These are phyloP conservation scores for Pythium chondricola DNA, from an alignment of 352 stramenopile species.

Conservation along the genomic window DNA sequence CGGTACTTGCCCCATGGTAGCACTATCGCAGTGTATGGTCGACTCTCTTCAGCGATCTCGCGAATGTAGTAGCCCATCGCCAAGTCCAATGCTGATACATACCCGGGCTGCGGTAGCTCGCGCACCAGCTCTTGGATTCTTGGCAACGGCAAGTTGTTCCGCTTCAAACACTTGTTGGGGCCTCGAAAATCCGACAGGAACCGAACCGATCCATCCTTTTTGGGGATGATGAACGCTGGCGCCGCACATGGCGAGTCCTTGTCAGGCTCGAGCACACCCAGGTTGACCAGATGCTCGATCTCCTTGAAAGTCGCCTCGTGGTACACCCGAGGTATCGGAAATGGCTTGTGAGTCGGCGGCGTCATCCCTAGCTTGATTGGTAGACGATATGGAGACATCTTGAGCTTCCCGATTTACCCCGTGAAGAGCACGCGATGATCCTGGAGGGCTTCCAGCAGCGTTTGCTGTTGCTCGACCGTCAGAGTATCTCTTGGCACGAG, in stretches of 20 bases:
- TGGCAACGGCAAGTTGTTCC: constrained; percentile 13
- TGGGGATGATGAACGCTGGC: constrained; percentile 22
- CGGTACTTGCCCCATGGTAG: constrained; percentile 24
- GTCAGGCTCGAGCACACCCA: background rate
- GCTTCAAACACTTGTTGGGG: constrained; percentile 26
- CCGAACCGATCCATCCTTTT: constrained; percentile 26
- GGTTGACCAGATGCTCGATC: background rate
- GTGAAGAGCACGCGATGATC: too few species aligned
- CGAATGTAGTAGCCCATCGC: constrained; percentile 30
- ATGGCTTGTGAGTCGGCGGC: too few species aligned
- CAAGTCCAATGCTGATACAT: constrained; percentile 21
- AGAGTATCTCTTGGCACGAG: too few species aligned
- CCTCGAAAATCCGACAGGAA: constrained; percentile 27
- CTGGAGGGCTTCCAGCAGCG: too few species aligned
- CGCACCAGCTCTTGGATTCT: constrained; percentile 32
- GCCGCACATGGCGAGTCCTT: constrained; percentile 3
- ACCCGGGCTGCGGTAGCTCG: constrained; percentile 11
- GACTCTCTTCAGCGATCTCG: constrained; percentile 14
- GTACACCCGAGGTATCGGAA: too few species aligned
- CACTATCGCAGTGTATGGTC: constrained; percentile 17
- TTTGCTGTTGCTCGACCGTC: too few species aligned
- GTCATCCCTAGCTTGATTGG: too few species aligned
- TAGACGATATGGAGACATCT: too few species aligned
- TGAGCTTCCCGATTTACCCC: too few species aligned
- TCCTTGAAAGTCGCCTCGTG: too few species aligned